Evolutionary conservation across 768 basidiomycete species (phyloP).

Genomic region (Psilocybe cyanescens): DNA sequence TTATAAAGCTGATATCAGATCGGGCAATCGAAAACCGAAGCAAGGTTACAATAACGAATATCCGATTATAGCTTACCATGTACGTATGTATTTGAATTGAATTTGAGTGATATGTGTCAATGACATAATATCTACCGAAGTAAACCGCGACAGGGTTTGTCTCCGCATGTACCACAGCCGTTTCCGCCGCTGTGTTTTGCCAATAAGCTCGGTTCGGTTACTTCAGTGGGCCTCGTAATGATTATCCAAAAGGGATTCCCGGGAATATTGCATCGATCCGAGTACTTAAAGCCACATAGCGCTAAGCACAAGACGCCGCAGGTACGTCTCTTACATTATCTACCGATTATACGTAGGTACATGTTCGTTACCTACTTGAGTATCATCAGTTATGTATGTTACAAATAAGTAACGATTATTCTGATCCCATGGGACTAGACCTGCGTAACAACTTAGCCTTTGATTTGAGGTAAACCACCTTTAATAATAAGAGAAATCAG

Average conservation of each 20-base stretch:
- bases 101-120: background rate
- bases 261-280: background rate
- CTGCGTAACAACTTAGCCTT: slow-evolving; percentile 6
- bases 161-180: background rate
- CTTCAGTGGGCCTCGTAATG: background rate
- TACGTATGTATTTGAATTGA: background rate
- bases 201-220: slow-evolving; percentile 3
- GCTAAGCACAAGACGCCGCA: too few species aligned
- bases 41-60: background rate
- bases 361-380: background rate
- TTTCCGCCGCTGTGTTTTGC: slow-evolving; percentile 1
- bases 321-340: background rate
- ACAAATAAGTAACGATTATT: background rate
- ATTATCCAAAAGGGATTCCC: background rate
- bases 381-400: background rate
- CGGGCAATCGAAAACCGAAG: slow-evolving; percentile 4
- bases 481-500: background rate
- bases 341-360: background rate
- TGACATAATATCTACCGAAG: slow-evolving; percentile 2
- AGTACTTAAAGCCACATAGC: background rate
- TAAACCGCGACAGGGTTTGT: slow-evolving; percentile 2
- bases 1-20: background rate
- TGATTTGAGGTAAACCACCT: slow-evolving; percentile 2
- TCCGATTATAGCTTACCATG: background rate
- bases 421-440: background rate